These are phyloP conservation scores for Albophoma yamanashiensis DNA, from an alignment of 2,329 filamentous ascomycete species.

Conservation along the genomic window DNA sequence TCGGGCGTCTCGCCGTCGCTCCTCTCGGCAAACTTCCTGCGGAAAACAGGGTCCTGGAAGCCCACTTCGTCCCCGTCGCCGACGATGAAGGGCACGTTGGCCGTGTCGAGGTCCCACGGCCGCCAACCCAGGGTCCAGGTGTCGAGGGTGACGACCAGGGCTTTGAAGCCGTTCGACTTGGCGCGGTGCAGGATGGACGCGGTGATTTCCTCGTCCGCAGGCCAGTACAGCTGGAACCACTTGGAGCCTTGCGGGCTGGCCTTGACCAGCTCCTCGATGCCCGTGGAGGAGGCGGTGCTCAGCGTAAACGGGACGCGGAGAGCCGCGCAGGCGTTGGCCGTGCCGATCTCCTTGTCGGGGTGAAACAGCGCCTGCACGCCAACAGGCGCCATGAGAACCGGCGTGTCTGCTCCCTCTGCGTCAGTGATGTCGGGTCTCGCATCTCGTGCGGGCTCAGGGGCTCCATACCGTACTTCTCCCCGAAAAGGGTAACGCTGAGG, in stretches of 20 bases:
- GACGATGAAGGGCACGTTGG: conserved; percentile 48
- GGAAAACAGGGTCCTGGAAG: conserved; percentile 57
- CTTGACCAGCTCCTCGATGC: conserved; percentile 55
- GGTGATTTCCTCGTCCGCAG: conserved; percentile 53
- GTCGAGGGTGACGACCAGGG: conserved; percentile 63
- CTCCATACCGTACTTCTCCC: conserved; percentile 29
- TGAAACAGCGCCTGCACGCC: conserved; percentile 62
- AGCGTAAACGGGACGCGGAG: conserved; percentile 55
- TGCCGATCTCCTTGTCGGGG: conserved; percentile 50
- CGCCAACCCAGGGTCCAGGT: conserved; percentile 61
- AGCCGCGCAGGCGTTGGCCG: conserved; percentile 50
- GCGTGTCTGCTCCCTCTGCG: conserved; percentile 28
- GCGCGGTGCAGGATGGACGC: conserved; percentile 51
- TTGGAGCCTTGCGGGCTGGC: conserved; percentile 46
- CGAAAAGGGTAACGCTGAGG: conserved; percentile 42
- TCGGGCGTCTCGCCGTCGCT: conserved; percentile 34
- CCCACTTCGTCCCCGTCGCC: conserved; percentile 50
- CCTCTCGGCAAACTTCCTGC: conserved; percentile 16
- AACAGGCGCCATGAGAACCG: conserved; percentile 53
- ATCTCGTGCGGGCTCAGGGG: neutral
- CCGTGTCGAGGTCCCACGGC: conserved; percentile 54
- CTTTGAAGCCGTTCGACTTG: conserved; percentile 49
- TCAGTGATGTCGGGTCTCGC: neutral
- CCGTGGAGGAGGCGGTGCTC: conserved; percentile 51
- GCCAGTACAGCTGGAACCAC: conserved; percentile 74